phyloP scores from a whole-genome alignment of 768 basidiomycete genomes.

The Lentinula lateritia region DNA sequence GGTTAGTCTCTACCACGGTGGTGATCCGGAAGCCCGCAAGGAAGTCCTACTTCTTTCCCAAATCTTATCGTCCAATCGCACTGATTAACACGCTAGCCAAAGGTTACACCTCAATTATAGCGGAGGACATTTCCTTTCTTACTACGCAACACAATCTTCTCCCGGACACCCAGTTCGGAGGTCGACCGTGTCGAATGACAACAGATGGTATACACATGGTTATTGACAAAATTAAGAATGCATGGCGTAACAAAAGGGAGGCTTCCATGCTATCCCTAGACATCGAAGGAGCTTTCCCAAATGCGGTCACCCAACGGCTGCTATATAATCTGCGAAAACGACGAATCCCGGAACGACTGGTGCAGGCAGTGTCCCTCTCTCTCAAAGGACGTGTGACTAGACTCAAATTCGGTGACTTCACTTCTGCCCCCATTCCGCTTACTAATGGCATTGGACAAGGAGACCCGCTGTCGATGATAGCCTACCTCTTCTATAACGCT shows the following conservation, averaged over 20 bases:
- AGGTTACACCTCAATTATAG: conserved; percentile 5
- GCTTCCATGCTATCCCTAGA: conserved; percentile 23
- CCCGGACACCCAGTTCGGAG: conserved; percentile 21
- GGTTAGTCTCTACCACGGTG: neutral
- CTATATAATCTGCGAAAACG: conserved; percentile 18
- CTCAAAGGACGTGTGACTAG: conserved; percentile 15
- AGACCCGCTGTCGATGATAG: conserved; percentile 17
- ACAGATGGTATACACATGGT: conserved; percentile 22
- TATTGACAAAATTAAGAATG: conserved; percentile 13
- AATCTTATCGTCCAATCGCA: neutral
- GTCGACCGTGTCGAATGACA: conserved; percentile 20
- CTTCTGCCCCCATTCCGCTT: conserved; percentile 12
- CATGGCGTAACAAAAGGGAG: conserved; percentile 17
- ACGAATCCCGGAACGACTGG: conserved; percentile 17
- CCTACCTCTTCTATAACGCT: conserved; percentile 21
- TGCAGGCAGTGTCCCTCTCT: conserved; percentile 6
- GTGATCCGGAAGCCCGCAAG: neutral
- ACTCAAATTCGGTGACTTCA: conserved; percentile 23
- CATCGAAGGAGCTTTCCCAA: conserved; percentile 23
- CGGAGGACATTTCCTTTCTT: neutral
- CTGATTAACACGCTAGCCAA: neutral
- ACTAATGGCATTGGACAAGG: conserved; percentile 22
- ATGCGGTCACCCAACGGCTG: conserved; percentile 11
- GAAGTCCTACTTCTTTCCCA: neutral
- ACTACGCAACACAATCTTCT: conserved; percentile 12